Conservation (phyloP, 495 filamentous ascomycete species). For the Neurospora cerealis region DNA sequence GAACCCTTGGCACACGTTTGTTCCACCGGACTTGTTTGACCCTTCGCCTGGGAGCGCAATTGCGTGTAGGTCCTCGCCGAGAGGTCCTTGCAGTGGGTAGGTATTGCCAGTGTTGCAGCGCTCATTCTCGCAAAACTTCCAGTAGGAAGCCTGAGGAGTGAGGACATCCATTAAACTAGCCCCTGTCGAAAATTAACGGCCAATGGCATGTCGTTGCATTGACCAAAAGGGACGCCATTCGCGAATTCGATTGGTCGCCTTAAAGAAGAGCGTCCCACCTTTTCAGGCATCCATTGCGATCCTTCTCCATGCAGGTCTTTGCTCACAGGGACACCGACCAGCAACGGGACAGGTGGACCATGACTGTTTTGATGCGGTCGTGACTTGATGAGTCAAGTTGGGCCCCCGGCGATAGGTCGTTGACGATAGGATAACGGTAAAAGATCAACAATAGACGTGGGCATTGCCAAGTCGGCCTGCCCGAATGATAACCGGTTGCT, state of each 20-base stretch:
- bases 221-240: neutral
- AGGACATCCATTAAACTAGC: neutral
- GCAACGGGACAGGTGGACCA: neutral
- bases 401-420: neutral
- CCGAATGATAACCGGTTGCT: neutral
- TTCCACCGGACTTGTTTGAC: neutral
- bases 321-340: neutral
- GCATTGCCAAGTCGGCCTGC: neutral
- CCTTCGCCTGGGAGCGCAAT: neutral
- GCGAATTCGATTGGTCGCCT: neutral
- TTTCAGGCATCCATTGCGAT: neutral
- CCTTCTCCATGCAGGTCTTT: neutral
- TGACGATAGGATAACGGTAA: neutral
- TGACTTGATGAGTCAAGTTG: neutral
- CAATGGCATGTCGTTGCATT: neutral
- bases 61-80: neutral
- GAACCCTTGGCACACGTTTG: neutral
- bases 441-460: neutral
- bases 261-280: neutral
- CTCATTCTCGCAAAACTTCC: neutral
- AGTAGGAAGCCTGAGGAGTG: neutral
- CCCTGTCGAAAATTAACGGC: neutral
- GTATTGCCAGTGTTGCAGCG: neutral
- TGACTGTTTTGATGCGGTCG: neutral
- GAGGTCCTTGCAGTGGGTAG: neutral